phyloP scores from a whole-genome alignment of 208 protist species.

The Herpetomonas muscarum region DNA sequence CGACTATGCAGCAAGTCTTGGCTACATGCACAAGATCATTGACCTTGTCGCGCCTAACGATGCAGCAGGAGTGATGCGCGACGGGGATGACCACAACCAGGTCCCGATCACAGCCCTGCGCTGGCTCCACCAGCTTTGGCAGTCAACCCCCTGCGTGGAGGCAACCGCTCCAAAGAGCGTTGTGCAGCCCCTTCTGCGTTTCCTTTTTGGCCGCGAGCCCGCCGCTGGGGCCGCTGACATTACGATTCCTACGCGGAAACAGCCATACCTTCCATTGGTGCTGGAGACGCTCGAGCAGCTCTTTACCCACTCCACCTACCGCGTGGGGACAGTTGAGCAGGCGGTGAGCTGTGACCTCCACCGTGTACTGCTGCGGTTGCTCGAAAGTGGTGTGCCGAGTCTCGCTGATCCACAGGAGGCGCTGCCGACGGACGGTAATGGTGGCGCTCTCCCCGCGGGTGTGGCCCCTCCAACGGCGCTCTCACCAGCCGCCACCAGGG shows the following conservation, averaged over 20 bases:
- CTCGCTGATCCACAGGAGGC: too few relatives aligned
- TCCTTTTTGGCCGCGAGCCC: slow-evolving; percentile 8
- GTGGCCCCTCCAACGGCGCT: slow-evolving; percentile 11
- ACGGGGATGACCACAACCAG: slow-evolving; percentile 4
- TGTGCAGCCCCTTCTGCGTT: slow-evolving; percentile 37
- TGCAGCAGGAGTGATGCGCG: background rate
- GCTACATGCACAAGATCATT: slow-evolving; percentile 66
- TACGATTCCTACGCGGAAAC: background rate
- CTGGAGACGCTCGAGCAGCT: slow-evolving; percentile 60
- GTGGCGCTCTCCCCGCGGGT: background rate
- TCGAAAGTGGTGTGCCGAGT: slow-evolving; percentile 51
- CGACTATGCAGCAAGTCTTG: slow-evolving; percentile 61
- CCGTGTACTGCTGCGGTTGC: slow-evolving; percentile 44
- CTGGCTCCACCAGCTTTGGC: slow-evolving; percentile 54
- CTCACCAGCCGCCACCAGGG: slow-evolving; percentile 61
- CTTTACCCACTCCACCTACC: slow-evolving; percentile 19
- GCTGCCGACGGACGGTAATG: too few relatives aligned
- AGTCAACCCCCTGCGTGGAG: slow-evolving; percentile 57
- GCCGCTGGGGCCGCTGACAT: background rate
- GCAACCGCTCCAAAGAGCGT: slow-evolving; percentile 34
- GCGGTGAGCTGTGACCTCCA: slow-evolving; percentile 40
- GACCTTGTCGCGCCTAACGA: slow-evolving; percentile 19
- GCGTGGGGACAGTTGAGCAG: slow-evolving; percentile 12
- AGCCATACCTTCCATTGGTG: slow-evolving; percentile 16
- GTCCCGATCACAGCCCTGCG: slow-evolving; percentile 26